Conservation (phyloP, 768 basidiomycete species). For the Auricularia auricula-judae region DNA sequence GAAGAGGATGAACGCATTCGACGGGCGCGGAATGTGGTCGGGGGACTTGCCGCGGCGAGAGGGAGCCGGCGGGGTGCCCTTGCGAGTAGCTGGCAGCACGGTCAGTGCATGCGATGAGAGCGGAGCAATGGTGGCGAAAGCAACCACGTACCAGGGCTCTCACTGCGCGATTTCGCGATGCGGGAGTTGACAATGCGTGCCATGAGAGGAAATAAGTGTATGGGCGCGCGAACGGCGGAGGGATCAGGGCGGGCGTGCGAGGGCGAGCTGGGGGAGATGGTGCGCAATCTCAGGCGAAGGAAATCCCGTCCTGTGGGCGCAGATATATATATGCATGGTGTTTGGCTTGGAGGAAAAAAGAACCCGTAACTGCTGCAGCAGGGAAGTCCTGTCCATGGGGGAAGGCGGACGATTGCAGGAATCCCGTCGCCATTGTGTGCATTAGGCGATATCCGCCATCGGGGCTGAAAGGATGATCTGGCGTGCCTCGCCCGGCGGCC, state of each 20-base stretch:
- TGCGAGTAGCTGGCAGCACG: neutral
- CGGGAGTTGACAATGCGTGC: too few relatives aligned
- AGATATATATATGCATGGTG: too few relatives aligned
- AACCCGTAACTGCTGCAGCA: neutral
- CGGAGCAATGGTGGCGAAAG: neutral
- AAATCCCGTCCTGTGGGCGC: too few relatives aligned
- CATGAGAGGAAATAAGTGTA: too few relatives aligned
- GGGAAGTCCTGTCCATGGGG: neutral
- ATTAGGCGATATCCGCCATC: neutral
- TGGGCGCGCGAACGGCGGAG: too few relatives aligned
- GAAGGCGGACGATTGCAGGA: neutral
- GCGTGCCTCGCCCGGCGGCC: neutral
- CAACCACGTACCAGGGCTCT: neutral
- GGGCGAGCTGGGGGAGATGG: too few relatives aligned
- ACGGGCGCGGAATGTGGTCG: slow-evolving; percentile 72
- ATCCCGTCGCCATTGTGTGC: neutral
- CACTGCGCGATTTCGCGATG: too few relatives aligned
- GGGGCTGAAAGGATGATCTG: neutral
- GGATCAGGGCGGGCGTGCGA: too few relatives aligned
- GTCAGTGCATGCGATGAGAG: neutral
- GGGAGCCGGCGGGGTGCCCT: neutral
- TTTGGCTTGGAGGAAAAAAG: neutral
- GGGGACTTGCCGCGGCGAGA: slow-evolving; percentile 11
- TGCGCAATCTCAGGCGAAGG: too few relatives aligned
- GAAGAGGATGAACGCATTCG: slow-evolving; percentile 82